A percentile compares a stretch with the other conserved stretches of the same genome.
Evolutionary conservation across 2,329 filamentous ascomycete genomes (phyloP).

Genomic region (Pezicula carpinea): DNA sequence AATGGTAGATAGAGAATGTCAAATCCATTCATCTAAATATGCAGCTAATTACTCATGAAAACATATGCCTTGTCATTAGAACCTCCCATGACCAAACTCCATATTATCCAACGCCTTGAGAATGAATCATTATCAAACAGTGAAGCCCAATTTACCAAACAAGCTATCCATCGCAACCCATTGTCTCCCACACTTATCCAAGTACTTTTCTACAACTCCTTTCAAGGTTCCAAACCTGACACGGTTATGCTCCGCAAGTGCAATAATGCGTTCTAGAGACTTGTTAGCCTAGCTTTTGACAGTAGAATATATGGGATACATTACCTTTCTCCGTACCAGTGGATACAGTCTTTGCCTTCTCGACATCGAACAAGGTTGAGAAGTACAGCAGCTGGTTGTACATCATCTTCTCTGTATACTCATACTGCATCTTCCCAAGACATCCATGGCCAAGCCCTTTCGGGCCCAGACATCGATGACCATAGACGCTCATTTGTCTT

Average conservation of each 20-base stretch:
- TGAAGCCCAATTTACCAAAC: conserved; percentile 65
- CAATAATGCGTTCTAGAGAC: conserved; percentile 45
- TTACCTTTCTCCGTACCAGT: conserved; percentile 41
- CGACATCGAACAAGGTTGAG: conserved; percentile 80
- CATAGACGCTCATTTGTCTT: conserved; percentile 89
- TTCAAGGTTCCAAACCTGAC: conserved; percentile 71
- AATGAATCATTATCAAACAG: conserved; percentile 11
- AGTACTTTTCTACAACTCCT: conserved; percentile 73
- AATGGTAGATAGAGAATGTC: too few relatives aligned
- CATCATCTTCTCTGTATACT: conserved; percentile 80
- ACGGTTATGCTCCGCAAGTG: conserved; percentile 78
- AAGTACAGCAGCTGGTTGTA: conserved; percentile 96
- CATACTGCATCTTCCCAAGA: conserved; percentile 81
- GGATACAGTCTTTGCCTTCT: conserved; percentile 62
- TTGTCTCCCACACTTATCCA: conserved; percentile 84
- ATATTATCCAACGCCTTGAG: conserved; percentile 3
- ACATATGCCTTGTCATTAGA: conserved; percentile 8
- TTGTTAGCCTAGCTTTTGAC: conserved; percentile 15
- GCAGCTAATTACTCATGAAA: too few relatives aligned
- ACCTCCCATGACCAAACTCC: conserved; percentile 9
- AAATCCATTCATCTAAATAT: conserved; percentile 17
- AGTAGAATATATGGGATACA: not conserved
- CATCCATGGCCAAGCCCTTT: conserved; percentile 81
- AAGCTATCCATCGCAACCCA: conserved; percentile 93
- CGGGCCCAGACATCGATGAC: conserved; percentile 82